phyloP scores from a whole-genome alignment of 805 yeast genomes.

The Candida wancherniae region DNA sequence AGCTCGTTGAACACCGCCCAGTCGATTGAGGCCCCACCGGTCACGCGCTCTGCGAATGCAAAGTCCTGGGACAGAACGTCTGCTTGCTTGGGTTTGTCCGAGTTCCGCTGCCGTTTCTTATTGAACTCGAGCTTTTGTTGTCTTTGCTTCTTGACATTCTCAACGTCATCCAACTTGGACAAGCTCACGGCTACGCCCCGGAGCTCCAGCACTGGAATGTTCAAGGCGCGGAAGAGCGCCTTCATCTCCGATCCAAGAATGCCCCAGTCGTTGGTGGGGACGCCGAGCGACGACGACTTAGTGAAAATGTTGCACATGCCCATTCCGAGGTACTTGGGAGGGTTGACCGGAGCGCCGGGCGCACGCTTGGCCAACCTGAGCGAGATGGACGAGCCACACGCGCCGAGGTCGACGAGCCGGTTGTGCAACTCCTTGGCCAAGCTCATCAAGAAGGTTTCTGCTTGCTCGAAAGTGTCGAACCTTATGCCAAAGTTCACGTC shows the following conservation, averaged over 20 bases:
- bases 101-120: neutral
- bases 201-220: slow-evolving; percentile 60
- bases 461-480: slow-evolving; percentile 55
- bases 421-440: slow-evolving; percentile 55
- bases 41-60: slow-evolving; percentile 13
- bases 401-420: slow-evolving; percentile 45
- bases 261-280: slow-evolving; percentile 57
- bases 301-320: slow-evolving; percentile 69
- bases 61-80: slow-evolving; percentile 7
- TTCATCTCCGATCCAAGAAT: slow-evolving; percentile 57
- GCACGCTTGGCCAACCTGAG: slow-evolving; percentile 64
- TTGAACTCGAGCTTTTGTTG: slow-evolving; percentile 13
- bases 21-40: slow-evolving; percentile 43
- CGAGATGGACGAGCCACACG: slow-evolving; percentile 54
- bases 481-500: slow-evolving; percentile 92
- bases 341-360: slow-evolving; percentile 62
- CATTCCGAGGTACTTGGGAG: slow-evolving; percentile 80
- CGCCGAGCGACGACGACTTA: slow-evolving; percentile 55
- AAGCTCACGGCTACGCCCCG: slow-evolving; percentile 77
- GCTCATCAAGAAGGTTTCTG: slow-evolving; percentile 56
- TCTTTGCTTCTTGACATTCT: slow-evolving; percentile 12
- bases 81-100: neutral
- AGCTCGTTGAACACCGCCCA: slow-evolving; percentile 59
- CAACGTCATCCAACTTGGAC: slow-evolving; percentile 47
- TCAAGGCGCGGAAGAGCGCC: slow-evolving; percentile 49